Evolutionary conservation across 305 asterid species (phyloP).

Genomic region (Fraxinus dipetala): DNA sequence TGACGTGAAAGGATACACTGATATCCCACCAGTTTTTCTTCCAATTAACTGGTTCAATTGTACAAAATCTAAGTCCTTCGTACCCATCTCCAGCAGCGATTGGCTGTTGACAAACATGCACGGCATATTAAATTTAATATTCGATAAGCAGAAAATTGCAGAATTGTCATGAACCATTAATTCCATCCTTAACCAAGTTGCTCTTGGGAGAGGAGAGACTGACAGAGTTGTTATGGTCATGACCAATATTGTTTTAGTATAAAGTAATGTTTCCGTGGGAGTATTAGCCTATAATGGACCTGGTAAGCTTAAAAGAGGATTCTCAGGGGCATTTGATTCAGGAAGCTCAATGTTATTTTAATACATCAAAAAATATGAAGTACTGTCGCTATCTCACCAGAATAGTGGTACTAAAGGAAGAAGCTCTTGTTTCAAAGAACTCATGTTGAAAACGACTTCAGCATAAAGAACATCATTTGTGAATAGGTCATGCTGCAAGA

Average conservation of each 20-base stretch:
- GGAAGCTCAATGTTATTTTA: neutral
- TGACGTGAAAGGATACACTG: constrained; percentile 88
- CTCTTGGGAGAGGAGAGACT: neutral
- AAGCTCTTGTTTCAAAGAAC: constrained; percentile 79
- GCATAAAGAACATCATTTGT: constrained; percentile 97
- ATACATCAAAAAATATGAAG: constrained; percentile 11
- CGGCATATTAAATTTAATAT: constrained; percentile 25
- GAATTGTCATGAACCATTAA: constrained; percentile 10
- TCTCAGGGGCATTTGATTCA: neutral
- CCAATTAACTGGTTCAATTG: constrained; percentile 92
- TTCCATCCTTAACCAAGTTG: neutral
- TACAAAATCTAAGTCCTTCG: constrained; percentile 89
- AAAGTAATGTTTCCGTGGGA: neutral
- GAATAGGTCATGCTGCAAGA: constrained; percentile 84
- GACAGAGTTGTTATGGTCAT: neutral
- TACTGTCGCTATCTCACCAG: constrained; percentile 61
- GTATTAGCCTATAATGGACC: neutral
- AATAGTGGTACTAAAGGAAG: constrained; percentile 94
- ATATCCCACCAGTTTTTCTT: constrained; percentile 96
- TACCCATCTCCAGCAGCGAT: constrained; percentile 96
- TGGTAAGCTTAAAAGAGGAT: neutral
- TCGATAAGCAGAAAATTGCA: neutral
- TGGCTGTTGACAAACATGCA: constrained; percentile 59
- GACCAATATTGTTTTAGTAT: neutral
- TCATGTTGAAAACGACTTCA: constrained; percentile 92